These are phyloP conservation scores for Sugiyamaella marilandica DNA, from an alignment of 805 yeast genomes.

Conservation along the genomic window DNA sequence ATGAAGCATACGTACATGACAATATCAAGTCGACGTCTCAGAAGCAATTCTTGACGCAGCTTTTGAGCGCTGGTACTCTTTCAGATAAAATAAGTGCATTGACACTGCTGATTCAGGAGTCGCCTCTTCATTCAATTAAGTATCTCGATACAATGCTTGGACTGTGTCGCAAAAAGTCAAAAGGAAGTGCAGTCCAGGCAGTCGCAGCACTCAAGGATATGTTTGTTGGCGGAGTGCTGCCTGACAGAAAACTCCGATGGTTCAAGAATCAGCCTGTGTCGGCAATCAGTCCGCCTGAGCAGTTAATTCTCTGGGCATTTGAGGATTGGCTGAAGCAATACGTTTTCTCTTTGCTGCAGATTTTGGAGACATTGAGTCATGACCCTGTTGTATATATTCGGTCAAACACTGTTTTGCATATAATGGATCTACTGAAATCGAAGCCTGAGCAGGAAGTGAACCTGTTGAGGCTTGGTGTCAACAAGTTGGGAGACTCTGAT, in stretches of 20 bases:
- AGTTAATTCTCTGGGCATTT: constrained; percentile 70
- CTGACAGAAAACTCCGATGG: constrained; percentile 69
- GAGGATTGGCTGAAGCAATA: constrained; percentile 82
- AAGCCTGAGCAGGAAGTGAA: constrained; percentile 98
- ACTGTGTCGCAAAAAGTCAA: constrained; percentile 83
- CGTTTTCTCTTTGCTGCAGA: constrained; percentile 70
- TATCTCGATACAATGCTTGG: constrained; percentile 73
- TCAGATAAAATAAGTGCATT: constrained; percentile 93
- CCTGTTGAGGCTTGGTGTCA: constrained; percentile 79
- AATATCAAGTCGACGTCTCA: constrained; percentile 74
- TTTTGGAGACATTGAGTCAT: constrained; percentile 71
- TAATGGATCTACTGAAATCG: constrained; percentile 71
- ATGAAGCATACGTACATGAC: constrained; percentile 63
- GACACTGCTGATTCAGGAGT: constrained; percentile 88
- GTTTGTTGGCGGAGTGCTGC: constrained; percentile 75
- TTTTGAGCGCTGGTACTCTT: constrained; percentile 86
- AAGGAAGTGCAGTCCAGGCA: constrained; percentile 90
- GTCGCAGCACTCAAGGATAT: constrained; percentile 87
- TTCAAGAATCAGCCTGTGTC: constrained; percentile 71
- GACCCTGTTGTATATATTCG: constrained; percentile 89
- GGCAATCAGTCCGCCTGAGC: constrained; percentile 44
- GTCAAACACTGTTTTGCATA: constrained; percentile 65
- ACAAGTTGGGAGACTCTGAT: constrained; percentile 90
- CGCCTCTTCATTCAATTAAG: constrained; percentile 84
- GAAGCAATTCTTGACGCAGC: constrained; percentile 81